Conservation (phyloP, 371 early-diverging fungal genomes). For the Mucor lusitanicus region DNA sequence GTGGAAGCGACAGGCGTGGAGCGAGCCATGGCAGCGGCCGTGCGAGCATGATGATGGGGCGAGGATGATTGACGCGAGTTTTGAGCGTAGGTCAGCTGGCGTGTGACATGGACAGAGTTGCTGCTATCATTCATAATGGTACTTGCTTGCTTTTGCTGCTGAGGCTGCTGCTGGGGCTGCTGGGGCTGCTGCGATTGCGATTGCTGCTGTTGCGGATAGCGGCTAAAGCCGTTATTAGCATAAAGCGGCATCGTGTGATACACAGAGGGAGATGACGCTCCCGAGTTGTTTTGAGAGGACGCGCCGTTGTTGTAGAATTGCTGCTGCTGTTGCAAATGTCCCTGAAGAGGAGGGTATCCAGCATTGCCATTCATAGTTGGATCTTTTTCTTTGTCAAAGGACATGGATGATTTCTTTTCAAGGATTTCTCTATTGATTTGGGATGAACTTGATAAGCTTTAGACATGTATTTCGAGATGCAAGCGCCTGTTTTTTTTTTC, state of each 20-base stretch:
- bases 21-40: conserved; percentile 65
- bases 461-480: conserved; percentile 2
- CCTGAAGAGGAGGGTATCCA: conserved; percentile 1
- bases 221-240: background rate
- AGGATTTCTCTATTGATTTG: background rate
- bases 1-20: conserved; percentile 47
- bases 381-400: conserved; percentile 7
- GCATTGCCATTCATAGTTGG: conserved; percentile 9
- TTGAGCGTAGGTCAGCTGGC: conserved; percentile 71
- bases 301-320: background rate
- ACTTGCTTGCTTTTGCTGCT: conserved; percentile 15
- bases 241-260: background rate
- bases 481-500: background rate
- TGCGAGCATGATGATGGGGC: conserved; percentile 87
- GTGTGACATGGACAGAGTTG: conserved; percentile 58
- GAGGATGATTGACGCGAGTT: conserved; percentile 75
- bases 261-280: background rate
- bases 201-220: background rate
- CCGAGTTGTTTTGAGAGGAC: background rate
- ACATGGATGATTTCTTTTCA: conserved; percentile 2
- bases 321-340: background rate
- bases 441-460: background rate
- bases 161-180: conserved; percentile 24
- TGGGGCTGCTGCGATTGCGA: background rate
- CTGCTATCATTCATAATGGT: conserved; percentile 12